Evolutionary conservation across 495 filamentous ascomycete species (phyloP).

Genomic region (Trypethelium eluteriae): DNA sequence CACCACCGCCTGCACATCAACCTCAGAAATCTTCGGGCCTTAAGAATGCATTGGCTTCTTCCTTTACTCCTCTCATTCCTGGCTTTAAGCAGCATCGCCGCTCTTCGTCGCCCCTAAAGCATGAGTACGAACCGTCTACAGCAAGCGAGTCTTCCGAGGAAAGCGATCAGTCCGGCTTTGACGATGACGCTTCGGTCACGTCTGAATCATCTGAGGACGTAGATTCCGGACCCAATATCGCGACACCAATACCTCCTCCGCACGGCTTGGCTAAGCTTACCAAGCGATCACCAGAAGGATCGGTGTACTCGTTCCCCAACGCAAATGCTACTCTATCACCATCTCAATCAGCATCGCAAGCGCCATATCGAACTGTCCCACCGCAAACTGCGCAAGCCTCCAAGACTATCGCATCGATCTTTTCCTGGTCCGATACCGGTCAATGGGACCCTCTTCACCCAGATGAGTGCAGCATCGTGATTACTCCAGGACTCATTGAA

Average conservation of each 20-base stretch:
- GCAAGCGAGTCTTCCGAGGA: constrained; percentile 50
- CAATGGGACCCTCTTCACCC: constrained; percentile 72
- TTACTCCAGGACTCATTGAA: constrained; percentile 80
- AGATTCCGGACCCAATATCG: constrained; percentile 38
- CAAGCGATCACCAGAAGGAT: constrained; percentile 35
- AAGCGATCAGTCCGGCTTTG: constrained; percentile 31
- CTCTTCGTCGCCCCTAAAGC: constrained; percentile 90
- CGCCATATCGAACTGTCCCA: constrained; percentile 51
- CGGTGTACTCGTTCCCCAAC: constrained; percentile 36
- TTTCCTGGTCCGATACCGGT: constrained; percentile 75
- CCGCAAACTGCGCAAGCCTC: constrained; percentile 47
- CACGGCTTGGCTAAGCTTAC: constrained; percentile 20
- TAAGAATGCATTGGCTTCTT: constrained; percentile 14
- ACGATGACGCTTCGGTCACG: constrained; percentile 29
- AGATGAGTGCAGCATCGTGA: constrained; percentile 67
- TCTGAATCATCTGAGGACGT: constrained; percentile 53
- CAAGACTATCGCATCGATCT: constrained; percentile 69
- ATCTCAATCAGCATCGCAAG: constrained; percentile 70
- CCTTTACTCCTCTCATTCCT: constrained; percentile 32
- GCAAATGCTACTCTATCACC: constrained; percentile 53
- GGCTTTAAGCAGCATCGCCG: constrained; percentile 45
- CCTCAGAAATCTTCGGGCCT: constrained; percentile 20
- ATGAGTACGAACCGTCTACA: constrained; percentile 92
- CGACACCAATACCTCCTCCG: constrained; percentile 14
- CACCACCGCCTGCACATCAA: constrained; percentile 40